Evolutionary conservation across 1,284 basidiomycete genomes (phyloP), one percentile per base, ranked within the genome.

Genomic region (Leccinum pachyderme): DNA sequence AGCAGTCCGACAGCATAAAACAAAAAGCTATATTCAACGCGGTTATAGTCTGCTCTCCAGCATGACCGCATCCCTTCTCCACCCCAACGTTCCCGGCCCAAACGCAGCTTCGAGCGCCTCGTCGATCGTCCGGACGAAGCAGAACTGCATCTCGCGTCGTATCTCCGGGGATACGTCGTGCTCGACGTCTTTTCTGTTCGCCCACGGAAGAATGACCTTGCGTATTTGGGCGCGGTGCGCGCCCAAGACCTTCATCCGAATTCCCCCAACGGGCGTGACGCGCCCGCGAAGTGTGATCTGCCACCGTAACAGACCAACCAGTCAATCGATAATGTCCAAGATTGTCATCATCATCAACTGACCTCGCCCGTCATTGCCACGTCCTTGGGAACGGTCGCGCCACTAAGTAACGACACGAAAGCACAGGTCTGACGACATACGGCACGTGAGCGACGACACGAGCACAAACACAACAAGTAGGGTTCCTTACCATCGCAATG

Each of bases 301-400:
- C 4, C 7, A 29, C 2, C 46, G 55, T 18, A 37, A 18, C 18
- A 18, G 18, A 18, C 18, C 18, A 5, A 37, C 35, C n/a, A 55
- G 31, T 55, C 39, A 57, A 18, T 18, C 18, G 47, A 53, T 48
- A 9, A 47, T 29, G 2, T 27, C 13, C 28, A 22, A 2, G 45
- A 25, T 5, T 8, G 2, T 31, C 2, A 37, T 32, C 4, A 13
- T 47, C 41, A 22, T 15, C 11, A 22, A 63, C 75, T 45, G 54
- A 84, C 84, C 77, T 93, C 91, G 54, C 91, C 91, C 0, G 91
- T 91, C 89, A 94, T 91, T 1, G 91, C 89, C 33, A 87, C 75
- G 60, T 84, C 77, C 32, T 81, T 77, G 8, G 89, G 81, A 11
- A 91, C 83, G 52, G 82, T 82, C 12, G 83, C 83, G 2, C 89